Base-by-base conservation (phyloP, 1,139 yeast species). In the Yamadazyma membranifaciens region DNA sequence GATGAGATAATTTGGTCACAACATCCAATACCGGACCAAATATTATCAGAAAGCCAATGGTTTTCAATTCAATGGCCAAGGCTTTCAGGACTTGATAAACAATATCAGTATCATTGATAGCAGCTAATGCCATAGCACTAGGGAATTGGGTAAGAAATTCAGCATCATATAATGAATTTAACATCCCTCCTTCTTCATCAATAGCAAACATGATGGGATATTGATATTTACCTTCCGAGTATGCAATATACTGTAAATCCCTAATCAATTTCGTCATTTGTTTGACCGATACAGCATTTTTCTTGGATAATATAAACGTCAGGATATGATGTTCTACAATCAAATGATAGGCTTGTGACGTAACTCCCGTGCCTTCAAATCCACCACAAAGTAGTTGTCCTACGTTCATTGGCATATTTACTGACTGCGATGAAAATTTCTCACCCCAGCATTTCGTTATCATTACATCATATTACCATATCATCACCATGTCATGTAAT, bases 171-270 rank as follows among this genome's bases (percentile, higher is more conserved):
- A 81, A 61, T 24, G 81, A 70, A 56, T 80, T 80, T 59, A 78
- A 72, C 79, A 87, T 78, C 46, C 87, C 88, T 36, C 92, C 78
- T 59, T 89, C 97, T 57, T 88, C 92, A 57, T 82, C 83, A 10
- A 83, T 78, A 11, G 95, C 92, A 65, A 91, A 83, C 45, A 87
- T 60, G 24, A 81, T 57, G 1, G 87, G 87, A 46, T 75, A 65
- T 46, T 69, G 63, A 49, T 80, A 81, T 31, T 74, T 67, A 1
- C 79, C 78, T 39, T 70, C 65, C 11, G 62, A 65, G 46, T 59
- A 69, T 1, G 87, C 87, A 20, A 80, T 69, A 39, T 66, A 63
- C 51, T 81, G 87, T 14, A 81, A 62, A 45, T 80, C 82, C 31
- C 66, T 57, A 14, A 80, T 76, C 42, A 81, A 67, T 41, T 63